Base-by-base conservation (phyloP, 2,329 filamentous ascomycete species). In the Arthrobotrys musiformis region DNA sequence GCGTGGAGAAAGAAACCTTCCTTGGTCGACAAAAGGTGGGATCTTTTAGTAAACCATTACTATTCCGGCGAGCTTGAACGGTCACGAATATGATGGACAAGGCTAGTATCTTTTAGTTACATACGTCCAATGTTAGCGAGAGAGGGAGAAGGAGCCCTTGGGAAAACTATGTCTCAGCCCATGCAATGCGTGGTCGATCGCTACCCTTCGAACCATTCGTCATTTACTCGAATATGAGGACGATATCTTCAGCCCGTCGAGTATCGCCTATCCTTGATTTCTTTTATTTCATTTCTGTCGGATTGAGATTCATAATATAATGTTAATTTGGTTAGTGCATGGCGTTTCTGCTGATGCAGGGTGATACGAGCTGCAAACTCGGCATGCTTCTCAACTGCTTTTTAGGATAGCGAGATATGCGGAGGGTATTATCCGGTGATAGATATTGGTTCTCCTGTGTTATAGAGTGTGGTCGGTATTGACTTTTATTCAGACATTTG, bases 151-250 rank as follows among this genome's bases (percentile, higher is more conserved):
- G 2, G 4, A 62, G 62, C 54, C 66, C 66, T 42, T 24, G 33
- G 33, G 33, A 26, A 8, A 40, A 4, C n/a, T 4, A 58, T 48
- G 67, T 70, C 67, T 70, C 44, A 56, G 44, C 11, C 33, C 26
- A 56, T 72, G 58, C 68, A 64, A 62, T 62, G 68, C 56, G 40
- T 22, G 44, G 67, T n/a, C 33, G 68, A 72, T 72, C 68, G 17
- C 24, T 64, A 44, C 58, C 58, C 33, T 70, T 54, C 37, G 58
- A 40, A 58, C 17, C 5, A 66, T 35, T 19, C 28, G 26, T 28
- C 28, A 52, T 66, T 42, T 22, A 48, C 8, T 48, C 1, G 44
- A 4, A 6, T 22, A 24, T 28, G 17, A 30, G 4, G 37, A 24
- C 17, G 24, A 52, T 22, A 13, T 13, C 6, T 63, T 30, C 8